Conservation (phyloP, 2,329 filamentous ascomycete species). For the Talaromyces sp. region DNA sequence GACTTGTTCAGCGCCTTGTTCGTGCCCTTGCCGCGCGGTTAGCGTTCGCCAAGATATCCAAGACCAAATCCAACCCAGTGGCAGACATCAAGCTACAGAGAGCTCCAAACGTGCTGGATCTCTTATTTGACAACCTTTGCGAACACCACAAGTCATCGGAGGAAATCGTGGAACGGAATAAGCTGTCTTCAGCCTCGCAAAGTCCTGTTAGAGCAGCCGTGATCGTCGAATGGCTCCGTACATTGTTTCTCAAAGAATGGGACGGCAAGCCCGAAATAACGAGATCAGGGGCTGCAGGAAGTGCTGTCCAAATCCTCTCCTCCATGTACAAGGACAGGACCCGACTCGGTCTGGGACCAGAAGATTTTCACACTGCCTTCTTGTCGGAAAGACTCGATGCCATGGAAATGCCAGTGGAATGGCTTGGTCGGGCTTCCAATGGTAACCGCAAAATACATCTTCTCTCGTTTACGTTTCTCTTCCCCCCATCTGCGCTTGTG, state of each 20-base stretch:
- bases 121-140: slow-evolving; percentile 29
- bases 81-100: slow-evolving; percentile 23
- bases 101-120: slow-evolving; percentile 27
- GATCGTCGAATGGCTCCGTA: slow-evolving; percentile 45
- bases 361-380: slow-evolving; percentile 69
- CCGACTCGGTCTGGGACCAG: slow-evolving; percentile 59
- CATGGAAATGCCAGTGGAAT: slow-evolving; percentile 67
- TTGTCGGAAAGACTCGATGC: slow-evolving; percentile 70
- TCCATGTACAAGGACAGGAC: slow-evolving; percentile 67
- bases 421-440: slow-evolving; percentile 57
- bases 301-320: slow-evolving; percentile 67
- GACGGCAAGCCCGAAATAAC: slow-evolving; percentile 66
- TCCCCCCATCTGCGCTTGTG: slow-evolving; percentile 65
- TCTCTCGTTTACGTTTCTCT: slow-evolving; percentile 74
- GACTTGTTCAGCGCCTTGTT: slow-evolving; percentile 45
- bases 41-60: slow-evolving; percentile 45
- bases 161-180: slow-evolving; percentile 3
- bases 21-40: slow-evolving; percentile 44
- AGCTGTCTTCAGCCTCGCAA: slow-evolving; percentile 6
- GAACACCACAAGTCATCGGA: slow-evolving; percentile 20
- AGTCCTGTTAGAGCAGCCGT: slow-evolving; percentile 24
- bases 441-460: slow-evolving; percentile 65
- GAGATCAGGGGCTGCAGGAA: slow-evolving; percentile 66
- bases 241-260: slow-evolving; percentile 74
- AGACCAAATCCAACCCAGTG: slow-evolving; percentile 25